Conservation (phyloP, 768 basidiomycete species). For the Pisolithus marmoratus region DNA sequence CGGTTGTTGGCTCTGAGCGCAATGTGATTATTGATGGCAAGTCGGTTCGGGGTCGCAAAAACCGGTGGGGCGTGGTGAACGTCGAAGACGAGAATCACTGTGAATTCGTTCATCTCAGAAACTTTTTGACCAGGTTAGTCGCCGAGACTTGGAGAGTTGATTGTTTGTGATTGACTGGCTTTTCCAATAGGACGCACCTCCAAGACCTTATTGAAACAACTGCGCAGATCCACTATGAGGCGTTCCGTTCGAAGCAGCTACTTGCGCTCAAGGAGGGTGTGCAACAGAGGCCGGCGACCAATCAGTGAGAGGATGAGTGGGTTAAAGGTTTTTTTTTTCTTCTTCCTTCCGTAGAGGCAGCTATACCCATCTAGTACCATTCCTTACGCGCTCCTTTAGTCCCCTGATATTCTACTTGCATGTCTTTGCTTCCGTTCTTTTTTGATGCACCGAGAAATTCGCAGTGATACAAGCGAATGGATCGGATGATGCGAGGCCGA, state of each 20-base stretch:
- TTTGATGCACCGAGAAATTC: not conserved
- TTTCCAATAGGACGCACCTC: slow-evolving; percentile 71
- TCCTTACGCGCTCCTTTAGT: slow-evolving; percentile 9
- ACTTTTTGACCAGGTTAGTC: slow-evolving; percentile 86
- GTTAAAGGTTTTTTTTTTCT: not conserved
- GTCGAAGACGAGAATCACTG: slow-evolving; percentile 96
- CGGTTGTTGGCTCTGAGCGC: slow-evolving; percentile 94
- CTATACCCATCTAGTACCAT: slow-evolving; percentile 11
- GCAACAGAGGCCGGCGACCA: slow-evolving; percentile 51
- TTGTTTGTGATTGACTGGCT: not conserved
- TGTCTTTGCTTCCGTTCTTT: slow-evolving; percentile 3
- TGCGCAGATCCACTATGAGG: slow-evolving; percentile 98
- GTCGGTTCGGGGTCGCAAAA: slow-evolving; percentile 92
- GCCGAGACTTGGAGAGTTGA: not conserved
- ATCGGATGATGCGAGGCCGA: not conserved
- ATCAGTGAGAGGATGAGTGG: slow-evolving; percentile 22
- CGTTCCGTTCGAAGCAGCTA: slow-evolving; percentile 97
- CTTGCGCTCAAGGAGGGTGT: slow-evolving; percentile 96
- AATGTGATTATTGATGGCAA: slow-evolving; percentile 95
- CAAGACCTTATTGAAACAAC: slow-evolving; percentile 99
- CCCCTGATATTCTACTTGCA: slow-evolving; percentile 7
- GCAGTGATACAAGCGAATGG: no score
- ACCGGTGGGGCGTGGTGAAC: slow-evolving; percentile 97
- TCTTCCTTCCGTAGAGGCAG: slow-evolving; percentile 1
- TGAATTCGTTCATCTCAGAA: slow-evolving; percentile 95